Percentiles rank a stretch among this genome's conserved stretches.
phyloP scores from a whole-genome alignment of 495 filamentous ascomycete genomes.

The Chlorociboria aeruginascens region DNA sequence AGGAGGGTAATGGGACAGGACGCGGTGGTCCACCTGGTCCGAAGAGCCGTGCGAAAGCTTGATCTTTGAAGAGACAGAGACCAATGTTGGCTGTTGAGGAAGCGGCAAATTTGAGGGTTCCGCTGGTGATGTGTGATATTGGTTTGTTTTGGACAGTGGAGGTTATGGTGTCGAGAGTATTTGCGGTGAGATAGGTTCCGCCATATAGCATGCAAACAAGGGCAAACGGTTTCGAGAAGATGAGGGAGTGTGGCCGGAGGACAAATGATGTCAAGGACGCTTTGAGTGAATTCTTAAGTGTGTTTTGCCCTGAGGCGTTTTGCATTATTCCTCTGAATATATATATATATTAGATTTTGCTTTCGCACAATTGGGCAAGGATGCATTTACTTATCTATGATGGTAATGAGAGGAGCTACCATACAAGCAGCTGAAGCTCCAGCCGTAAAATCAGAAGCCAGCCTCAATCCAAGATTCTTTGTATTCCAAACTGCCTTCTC shows the following conservation, averaged over 20 bases:
- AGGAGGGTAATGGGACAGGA: slow-evolving; percentile 50
- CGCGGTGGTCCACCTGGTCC: slow-evolving; percentile 43
- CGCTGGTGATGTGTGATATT: slow-evolving; percentile 49
- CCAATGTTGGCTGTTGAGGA: slow-evolving; percentile 78
- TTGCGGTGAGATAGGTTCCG: slow-evolving; percentile 85
- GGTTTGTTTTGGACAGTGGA: slow-evolving; percentile 49
- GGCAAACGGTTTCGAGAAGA: slow-evolving; percentile 71
- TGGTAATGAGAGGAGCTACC: slow-evolving; percentile 77
- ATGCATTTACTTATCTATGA: slow-evolving; percentile 70
- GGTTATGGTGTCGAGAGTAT: slow-evolving; percentile 69
- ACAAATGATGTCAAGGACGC: slow-evolving; percentile 52
- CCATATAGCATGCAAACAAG: slow-evolving; percentile 84
- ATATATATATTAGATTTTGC: slow-evolving; percentile 13
- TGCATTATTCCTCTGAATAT: slow-evolving; percentile 75
- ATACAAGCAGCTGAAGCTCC: slow-evolving; percentile 69
- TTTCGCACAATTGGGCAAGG: slow-evolving; percentile 1
- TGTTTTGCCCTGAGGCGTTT: slow-evolving; percentile 73
- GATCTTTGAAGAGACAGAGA: slow-evolving; percentile 89
- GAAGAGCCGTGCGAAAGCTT: slow-evolving; percentile 73
- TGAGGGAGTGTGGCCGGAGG: slow-evolving; percentile 52
- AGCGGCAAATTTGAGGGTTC: slow-evolving; percentile 70
- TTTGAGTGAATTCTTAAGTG: slow-evolving; percentile 56
- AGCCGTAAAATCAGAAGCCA: slow-evolving; percentile 61
- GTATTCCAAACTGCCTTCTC: slow-evolving; percentile 56
- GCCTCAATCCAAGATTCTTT: slow-evolving; percentile 49